A percentile compares a stretch with the other conserved stretches of the same genome.
Evolutionary conservation across 495 filamentous ascomycete species (phyloP).

Genomic region (Bacidia gigantensis): DNA sequence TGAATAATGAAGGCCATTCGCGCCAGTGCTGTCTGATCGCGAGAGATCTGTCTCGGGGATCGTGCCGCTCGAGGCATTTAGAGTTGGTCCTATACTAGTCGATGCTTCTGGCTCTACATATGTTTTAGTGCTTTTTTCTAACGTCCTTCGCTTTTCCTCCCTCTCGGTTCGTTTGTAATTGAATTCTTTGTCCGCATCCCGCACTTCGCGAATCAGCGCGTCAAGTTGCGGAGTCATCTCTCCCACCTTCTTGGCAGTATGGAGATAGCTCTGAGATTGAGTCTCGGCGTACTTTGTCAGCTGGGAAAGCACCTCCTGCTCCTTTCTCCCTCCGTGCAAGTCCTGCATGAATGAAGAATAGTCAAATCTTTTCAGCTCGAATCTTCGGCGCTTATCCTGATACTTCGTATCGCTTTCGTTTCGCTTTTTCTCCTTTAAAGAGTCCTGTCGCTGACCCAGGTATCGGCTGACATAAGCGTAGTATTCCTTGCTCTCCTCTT

Average conservation of each 20-base stretch:
- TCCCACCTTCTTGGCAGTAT: slow-evolving; percentile 75
- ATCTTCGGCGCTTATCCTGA: slow-evolving; percentile 81
- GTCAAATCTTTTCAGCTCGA: slow-evolving; percentile 94
- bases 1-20: slow-evolving; percentile 28
- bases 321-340: slow-evolving; percentile 90
- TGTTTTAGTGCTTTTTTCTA: slow-evolving; percentile 79
- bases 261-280: slow-evolving; percentile 71
- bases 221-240: slow-evolving; percentile 80
- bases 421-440: slow-evolving; percentile 91
- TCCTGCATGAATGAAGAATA: slow-evolving; percentile 99
- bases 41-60: slow-evolving; percentile 51
- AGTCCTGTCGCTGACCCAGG: slow-evolving; percentile 87
- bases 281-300: slow-evolving; percentile 88
- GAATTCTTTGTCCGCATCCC: slow-evolving; percentile 86
- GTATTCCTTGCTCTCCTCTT: slow-evolving; percentile 95
- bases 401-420: slow-evolving; percentile 93
- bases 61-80: slow-evolving; percentile 16
- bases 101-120: slow-evolving; percentile 60
- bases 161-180: slow-evolving; percentile 84
- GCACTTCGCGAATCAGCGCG: slow-evolving; percentile 79
- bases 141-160: slow-evolving; percentile 74
- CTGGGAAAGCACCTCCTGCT: slow-evolving; percentile 92
- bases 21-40: slow-evolving; percentile 58
- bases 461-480: slow-evolving; percentile 91
- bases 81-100: slow-evolving; percentile 16